phyloP scores from a whole-genome alignment of 2,329 filamentous ascomycete species.

The Colletotrichum viniferum region DNA sequence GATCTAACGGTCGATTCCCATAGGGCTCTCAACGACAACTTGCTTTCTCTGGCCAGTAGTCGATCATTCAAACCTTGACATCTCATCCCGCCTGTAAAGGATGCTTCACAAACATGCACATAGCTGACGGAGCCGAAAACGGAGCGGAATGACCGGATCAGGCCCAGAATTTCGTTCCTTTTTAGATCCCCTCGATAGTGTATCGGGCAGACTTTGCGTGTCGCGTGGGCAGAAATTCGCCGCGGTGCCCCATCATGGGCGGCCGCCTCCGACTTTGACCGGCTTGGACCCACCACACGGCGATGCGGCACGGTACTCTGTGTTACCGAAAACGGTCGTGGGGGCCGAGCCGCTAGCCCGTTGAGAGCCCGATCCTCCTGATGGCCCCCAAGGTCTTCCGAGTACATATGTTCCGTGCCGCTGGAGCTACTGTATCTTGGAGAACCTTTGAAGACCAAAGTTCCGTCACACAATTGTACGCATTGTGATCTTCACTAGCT shows the following conservation, averaged over 20 bases:
- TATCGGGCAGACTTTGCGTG: not conserved
- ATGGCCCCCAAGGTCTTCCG: not conserved
- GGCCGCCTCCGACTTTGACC: not conserved
- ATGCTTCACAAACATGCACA: not conserved
- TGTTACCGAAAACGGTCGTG: not conserved
- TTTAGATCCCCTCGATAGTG: not conserved
- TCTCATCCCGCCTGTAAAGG: not conserved
- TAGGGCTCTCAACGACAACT: not conserved
- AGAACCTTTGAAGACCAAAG: not conserved
- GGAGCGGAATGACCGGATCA: not conserved
- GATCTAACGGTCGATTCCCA: not conserved
- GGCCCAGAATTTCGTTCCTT: not conserved
- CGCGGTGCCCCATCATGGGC: not conserved
- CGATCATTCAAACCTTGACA: not conserved
- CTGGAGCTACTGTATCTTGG: not conserved
- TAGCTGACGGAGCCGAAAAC: not conserved
- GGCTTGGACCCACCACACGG: not conserved
- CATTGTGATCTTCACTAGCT: not conserved
- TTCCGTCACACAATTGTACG: not conserved
- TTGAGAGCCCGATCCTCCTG: not conserved
- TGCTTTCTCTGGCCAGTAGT: not conserved
- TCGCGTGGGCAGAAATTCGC: not conserved
- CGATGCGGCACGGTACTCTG: not conserved
- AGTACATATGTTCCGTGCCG: not conserved
- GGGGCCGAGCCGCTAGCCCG: not conserved